Percentiles rank a stretch among this genome's conserved stretches.
Conservation (phyloP, 2,329 filamentous ascomycete species). For the Erysiphe pulchra region DNA sequence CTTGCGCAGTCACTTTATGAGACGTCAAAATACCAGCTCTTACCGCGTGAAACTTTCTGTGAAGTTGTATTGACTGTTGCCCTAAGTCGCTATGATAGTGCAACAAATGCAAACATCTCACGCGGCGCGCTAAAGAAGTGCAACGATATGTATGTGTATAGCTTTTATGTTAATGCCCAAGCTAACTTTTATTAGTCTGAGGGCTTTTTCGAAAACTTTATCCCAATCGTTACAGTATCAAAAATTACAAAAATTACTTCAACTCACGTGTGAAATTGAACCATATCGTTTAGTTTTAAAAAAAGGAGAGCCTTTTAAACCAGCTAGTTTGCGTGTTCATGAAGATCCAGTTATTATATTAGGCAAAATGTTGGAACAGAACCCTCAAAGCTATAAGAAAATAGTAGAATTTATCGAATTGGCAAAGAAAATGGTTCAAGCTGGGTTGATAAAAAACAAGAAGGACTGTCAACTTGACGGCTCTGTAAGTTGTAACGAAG, state of each 20-base stretch:
- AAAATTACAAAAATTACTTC: constrained; percentile 36
- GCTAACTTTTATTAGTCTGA: constrained; percentile 21
- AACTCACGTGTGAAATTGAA: constrained; percentile 48
- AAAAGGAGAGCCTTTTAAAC: constrained; percentile 56
- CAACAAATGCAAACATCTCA: constrained; percentile 54
- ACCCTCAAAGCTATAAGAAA: constrained; percentile 45
- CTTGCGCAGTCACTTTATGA: constrained; percentile 38
- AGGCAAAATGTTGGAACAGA: constrained; percentile 49
- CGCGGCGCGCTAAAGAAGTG: constrained; percentile 56
- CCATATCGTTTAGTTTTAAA: constrained; percentile 56
- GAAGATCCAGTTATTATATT: constrained; percentile 50
- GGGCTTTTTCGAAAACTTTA: constrained; percentile 35
- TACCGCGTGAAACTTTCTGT: constrained; percentile 26
- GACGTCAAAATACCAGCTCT: constrained; percentile 21
- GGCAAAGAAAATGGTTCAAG: constrained; percentile 37
- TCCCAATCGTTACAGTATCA: constrained; percentile 23
- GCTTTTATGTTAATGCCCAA: not conserved
- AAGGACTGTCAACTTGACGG: not conserved
- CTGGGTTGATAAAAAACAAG: constrained; percentile 19
- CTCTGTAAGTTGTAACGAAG: not conserved
- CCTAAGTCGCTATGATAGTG: constrained; percentile 52
- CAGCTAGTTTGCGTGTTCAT: constrained; percentile 53
- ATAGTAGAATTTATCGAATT: constrained; percentile 48
- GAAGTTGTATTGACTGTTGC: constrained; percentile 35
- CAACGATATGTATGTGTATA: constrained; percentile 36